Conservation (phyloP, 129 eudicot species). For the Rutidosis leptorrhynchoides region DNA sequence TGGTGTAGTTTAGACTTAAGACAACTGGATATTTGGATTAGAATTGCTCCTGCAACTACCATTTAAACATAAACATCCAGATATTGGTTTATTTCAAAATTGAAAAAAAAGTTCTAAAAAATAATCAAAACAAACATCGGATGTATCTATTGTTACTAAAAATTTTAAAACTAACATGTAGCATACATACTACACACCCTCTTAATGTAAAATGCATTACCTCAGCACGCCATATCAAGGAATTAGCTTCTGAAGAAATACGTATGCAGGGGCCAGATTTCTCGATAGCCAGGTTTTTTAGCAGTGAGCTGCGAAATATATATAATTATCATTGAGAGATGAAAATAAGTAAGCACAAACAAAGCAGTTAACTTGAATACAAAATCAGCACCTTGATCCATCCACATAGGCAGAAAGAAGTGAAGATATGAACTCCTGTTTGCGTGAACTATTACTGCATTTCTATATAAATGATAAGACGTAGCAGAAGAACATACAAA, state of each 20-base stretch:
- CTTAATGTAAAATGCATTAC: slow-evolving; percentile 33
- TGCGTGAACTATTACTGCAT: slow-evolving; percentile 47
- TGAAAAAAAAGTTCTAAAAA: not conserved
- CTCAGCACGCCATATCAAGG: slow-evolving; percentile 90
- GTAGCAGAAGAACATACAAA: slow-evolving; percentile 5
- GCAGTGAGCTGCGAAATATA: slow-evolving; percentile 46
- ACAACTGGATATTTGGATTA: not conserved
- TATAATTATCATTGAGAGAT: slow-evolving; percentile 20
- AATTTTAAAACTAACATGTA: not conserved
- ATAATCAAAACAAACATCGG: not conserved
- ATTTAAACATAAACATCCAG: not conserved
- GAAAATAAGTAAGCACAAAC: slow-evolving; percentile 5
- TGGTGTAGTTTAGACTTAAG: not conserved
- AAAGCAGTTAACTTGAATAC: not conserved
- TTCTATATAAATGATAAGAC: slow-evolving; percentile 38
- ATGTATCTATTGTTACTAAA: not conserved
- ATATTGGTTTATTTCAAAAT: not conserved
- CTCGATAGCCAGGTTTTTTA: slow-evolving; percentile 43
- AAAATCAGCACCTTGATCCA: slow-evolving; percentile 45
- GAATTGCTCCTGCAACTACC: not conserved
- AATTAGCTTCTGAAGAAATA: slow-evolving; percentile 56
- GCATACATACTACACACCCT: not conserved
- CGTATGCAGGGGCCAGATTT: slow-evolving; percentile 61
- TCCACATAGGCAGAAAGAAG: slow-evolving; percentile 53
- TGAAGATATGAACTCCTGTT: slow-evolving; percentile 55